Evolutionary conservation across 768 basidiomycete genomes (phyloP).

Genomic region (Lentinula edodes): DNA sequence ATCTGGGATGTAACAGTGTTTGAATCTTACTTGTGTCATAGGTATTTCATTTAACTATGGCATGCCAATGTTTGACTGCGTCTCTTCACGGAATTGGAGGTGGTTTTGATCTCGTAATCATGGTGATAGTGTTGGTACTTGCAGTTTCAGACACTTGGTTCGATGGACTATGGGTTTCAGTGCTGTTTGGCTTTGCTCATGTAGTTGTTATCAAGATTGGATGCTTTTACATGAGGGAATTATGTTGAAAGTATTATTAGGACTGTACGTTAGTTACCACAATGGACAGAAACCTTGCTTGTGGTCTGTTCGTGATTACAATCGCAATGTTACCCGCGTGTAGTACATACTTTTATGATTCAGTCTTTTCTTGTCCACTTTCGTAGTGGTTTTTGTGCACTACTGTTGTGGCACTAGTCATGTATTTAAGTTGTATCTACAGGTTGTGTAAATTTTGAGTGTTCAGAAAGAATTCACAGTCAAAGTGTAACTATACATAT

Average conservation of each 20-base stretch:
- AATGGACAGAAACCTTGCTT: too few species aligned
- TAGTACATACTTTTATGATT: too few species aligned
- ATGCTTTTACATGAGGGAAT: not conserved
- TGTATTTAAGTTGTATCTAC: too few species aligned
- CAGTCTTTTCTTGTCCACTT: too few species aligned
- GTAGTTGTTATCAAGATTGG: slow-evolving; percentile 11
- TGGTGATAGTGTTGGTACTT: slow-evolving; percentile 15
- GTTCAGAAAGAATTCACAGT: too few species aligned
- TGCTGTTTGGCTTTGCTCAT: slow-evolving; percentile 17
- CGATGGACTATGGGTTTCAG: slow-evolving; percentile 16
- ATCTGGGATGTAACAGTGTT: not conserved
- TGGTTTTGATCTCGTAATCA: slow-evolving; percentile 1
- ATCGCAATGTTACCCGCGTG: too few species aligned
- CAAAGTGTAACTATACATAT: too few species aligned
- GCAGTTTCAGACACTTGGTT: slow-evolving; percentile 22
- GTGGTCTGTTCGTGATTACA: too few species aligned
- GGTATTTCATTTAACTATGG: slow-evolving; percentile 10
- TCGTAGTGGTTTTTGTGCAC: too few species aligned
- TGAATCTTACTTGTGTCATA: not conserved
- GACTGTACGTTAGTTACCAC: too few species aligned
- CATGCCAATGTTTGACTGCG: slow-evolving; percentile 11
- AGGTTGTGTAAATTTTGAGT: too few species aligned
- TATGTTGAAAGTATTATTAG: not conserved
- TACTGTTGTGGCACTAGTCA: too few species aligned
- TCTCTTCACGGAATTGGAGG: not conserved